Conservation (phyloP, 495 filamentous ascomycete genomes). For the Lophiostoma macrostomum region DNA sequence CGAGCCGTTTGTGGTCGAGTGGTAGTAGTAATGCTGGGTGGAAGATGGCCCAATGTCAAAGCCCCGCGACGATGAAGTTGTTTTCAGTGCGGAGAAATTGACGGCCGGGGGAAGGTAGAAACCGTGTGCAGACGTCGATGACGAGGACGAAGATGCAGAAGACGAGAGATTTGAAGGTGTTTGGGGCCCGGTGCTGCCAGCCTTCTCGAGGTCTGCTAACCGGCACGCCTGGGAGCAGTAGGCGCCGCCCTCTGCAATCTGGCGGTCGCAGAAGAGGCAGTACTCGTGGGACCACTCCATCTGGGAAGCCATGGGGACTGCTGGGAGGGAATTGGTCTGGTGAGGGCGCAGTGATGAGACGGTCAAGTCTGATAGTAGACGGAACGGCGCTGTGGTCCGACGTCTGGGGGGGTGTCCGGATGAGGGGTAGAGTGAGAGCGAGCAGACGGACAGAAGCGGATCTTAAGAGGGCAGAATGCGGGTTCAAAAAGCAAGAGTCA, state of each 20-base stretch:
- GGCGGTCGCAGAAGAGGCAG: constrained; percentile 91
- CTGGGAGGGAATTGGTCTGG: neutral
- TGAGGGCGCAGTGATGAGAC: neutral
- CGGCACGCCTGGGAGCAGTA: constrained; percentile 96
- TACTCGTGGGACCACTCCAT: constrained; percentile 89
- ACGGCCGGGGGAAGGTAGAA: constrained; percentile 71
- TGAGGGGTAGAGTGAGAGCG: neutral
- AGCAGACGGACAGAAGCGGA: neutral
- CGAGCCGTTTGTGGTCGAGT: constrained; percentile 16
- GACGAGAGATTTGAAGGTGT: constrained; percentile 27
- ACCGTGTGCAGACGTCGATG: constrained; percentile 31
- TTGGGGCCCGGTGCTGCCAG: constrained; percentile 31
- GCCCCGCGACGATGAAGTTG: constrained; percentile 20
- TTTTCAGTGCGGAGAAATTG: constrained; percentile 57
- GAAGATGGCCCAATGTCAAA: constrained; percentile 25
- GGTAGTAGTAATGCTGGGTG: constrained; percentile 31
- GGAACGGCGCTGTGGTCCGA: neutral
- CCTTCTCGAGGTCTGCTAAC: constrained; percentile 79
- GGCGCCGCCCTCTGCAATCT: constrained; percentile 66
- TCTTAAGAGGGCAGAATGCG: neutral
- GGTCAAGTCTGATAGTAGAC: neutral
- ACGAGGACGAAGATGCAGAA: constrained; percentile 22
- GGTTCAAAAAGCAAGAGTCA: constrained; percentile 14
- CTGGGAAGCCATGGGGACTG: constrained; percentile 29
- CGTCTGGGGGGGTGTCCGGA: neutral